Conservation (phyloP, 116 monocot species). For the Zostera marina region DNA sequence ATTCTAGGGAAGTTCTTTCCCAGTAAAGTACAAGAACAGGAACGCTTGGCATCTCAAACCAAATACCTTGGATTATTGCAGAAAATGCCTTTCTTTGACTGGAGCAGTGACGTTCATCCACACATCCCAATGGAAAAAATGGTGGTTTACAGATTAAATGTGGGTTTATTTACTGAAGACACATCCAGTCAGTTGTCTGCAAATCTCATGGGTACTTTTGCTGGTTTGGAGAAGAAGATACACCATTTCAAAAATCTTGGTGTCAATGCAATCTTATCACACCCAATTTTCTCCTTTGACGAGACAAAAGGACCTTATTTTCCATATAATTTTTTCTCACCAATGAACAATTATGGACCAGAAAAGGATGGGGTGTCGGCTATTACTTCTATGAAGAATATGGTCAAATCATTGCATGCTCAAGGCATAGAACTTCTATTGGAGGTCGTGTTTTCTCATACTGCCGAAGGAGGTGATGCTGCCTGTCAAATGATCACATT, state of each 20-base stretch:
- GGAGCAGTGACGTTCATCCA: constrained; percentile 47
- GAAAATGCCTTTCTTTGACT: constrained; percentile 41
- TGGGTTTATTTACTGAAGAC: constrained; percentile 45
- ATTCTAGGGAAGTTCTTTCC: constrained; percentile 19
- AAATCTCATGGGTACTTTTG: constrained; percentile 52
- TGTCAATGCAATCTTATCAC: constrained; percentile 75
- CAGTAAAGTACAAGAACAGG: constrained; percentile 14
- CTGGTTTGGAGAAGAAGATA: constrained; percentile 43
- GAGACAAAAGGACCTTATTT: constrained; percentile 53
- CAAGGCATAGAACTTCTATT: constrained; percentile 67
- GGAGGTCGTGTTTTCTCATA: constrained; percentile 69
- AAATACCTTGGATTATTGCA: constrained; percentile 37
- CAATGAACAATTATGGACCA: constrained; percentile 31
- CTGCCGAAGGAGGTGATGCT: constrained; percentile 42
- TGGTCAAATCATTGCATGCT: constrained; percentile 66
- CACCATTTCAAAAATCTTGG: constrained; percentile 59
- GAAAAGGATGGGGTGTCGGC: constrained; percentile 15
- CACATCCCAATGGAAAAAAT: constrained; percentile 52
- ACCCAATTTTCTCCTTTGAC: constrained; percentile 75
- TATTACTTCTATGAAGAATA: constrained; percentile 54
- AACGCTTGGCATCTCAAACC: constrained; percentile 16
- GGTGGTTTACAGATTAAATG: constrained; percentile 64
- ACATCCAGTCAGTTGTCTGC: constrained; percentile 32
- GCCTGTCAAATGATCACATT: constrained; percentile 33
- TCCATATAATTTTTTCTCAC: constrained; percentile 75